phyloP scores from a whole-genome alignment of 225 moss, liverwort and hornwort species.

The Pseudisothecium myosuroides region DNA sequence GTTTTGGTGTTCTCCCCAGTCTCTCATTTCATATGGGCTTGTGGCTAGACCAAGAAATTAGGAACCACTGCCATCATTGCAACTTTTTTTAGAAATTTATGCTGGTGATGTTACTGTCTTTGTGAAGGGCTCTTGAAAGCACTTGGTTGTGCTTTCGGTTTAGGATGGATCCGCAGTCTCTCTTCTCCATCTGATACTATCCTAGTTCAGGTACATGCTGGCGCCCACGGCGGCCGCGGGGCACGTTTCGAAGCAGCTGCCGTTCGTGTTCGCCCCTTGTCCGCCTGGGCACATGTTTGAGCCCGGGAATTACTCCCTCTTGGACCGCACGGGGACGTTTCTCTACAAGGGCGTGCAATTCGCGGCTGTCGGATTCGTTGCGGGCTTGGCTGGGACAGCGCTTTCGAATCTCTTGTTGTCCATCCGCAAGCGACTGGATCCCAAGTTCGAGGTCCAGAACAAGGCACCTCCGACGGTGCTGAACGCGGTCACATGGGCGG shows the following conservation, averaged over 20 bases:
- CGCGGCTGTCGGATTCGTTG: slow-evolving; percentile 65
- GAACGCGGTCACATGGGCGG: slow-evolving; percentile 81
- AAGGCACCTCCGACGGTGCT: slow-evolving; percentile 56
- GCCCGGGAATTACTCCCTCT: slow-evolving; percentile 51
- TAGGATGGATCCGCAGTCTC: neutral
- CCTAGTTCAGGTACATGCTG: slow-evolving; percentile 37
- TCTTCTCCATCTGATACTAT: neutral
- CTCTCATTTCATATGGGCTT: neutral
- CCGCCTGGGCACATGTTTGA: slow-evolving; percentile 94
- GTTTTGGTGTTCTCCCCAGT: neutral
- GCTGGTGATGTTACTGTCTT: neutral
- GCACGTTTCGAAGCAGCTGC: slow-evolving; percentile 31
- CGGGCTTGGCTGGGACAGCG: slow-evolving; percentile 69
- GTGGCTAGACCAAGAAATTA: neutral
- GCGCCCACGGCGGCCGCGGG: slow-evolving; percentile 67
- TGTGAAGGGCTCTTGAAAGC: neutral
- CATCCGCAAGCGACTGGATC: slow-evolving; percentile 61
- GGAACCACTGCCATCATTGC: neutral
- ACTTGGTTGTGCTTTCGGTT: neutral
- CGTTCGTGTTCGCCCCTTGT: slow-evolving; percentile 60
- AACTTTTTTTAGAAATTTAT: neutral
- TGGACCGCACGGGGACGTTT: slow-evolving; percentile 71
- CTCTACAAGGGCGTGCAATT: slow-evolving; percentile 76
- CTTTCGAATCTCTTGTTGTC: slow-evolving; percentile 54
- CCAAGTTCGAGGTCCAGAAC: slow-evolving; percentile 52